These are phyloP conservation scores for Nakazawaea wickerhamii DNA, from an alignment of 805 yeast species.

Conservation along the genomic window DNA sequence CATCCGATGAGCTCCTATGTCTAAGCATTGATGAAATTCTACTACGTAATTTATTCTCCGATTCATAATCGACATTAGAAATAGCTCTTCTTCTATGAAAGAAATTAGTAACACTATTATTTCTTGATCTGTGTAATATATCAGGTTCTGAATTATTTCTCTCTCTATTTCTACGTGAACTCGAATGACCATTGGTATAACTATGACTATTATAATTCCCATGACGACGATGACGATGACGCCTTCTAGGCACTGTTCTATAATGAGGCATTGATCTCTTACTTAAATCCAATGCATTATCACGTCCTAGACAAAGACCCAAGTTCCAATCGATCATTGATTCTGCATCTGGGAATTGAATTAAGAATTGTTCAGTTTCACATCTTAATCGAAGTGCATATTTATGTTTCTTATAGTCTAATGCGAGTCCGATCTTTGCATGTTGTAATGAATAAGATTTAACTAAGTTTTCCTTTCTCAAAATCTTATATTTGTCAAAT, in stretches of 20 bases:
- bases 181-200: neutral
- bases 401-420: constrained; percentile 70
- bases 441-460: constrained; percentile 77
- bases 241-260: constrained; percentile 74
- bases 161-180: neutral
- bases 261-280: constrained; percentile 69
- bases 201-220: constrained; percentile 20
- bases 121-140: constrained; percentile 2
- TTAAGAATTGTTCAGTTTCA: constrained; percentile 76
- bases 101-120: constrained; percentile 4
- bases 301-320: constrained; percentile 68
- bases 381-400: constrained; percentile 70
- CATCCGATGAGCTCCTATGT: neutral
- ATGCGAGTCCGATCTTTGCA: constrained; percentile 79
- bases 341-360: constrained; percentile 57
- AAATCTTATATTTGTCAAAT: constrained; percentile 19
- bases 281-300: constrained; percentile 70
- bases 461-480: constrained; percentile 34
- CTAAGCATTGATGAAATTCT: constrained; percentile 2
- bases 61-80: constrained; percentile 11
- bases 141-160: constrained; percentile 10
- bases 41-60: constrained; percentile 6
- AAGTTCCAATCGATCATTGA: constrained; percentile 77
- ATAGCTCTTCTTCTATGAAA: constrained; percentile 9
- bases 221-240: constrained; percentile 23